Conservation (phyloP, 371 early-diverging fungal species). For the Dinochytrium kinnereticum region DNA sequence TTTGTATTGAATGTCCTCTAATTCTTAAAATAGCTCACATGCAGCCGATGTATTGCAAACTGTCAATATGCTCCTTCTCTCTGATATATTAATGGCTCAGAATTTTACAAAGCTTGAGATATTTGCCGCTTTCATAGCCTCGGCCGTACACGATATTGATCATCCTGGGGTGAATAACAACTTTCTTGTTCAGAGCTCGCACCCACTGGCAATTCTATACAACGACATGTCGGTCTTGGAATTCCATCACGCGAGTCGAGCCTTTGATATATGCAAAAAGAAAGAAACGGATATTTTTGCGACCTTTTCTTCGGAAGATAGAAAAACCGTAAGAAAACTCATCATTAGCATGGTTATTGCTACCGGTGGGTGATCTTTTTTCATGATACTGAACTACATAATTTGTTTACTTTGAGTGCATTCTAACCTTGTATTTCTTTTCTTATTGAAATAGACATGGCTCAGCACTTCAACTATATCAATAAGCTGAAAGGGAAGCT, state of each 20-base stretch:
- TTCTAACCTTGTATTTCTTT: not conserved
- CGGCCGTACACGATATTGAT: slow-evolving; percentile 60
- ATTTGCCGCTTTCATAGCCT: slow-evolving; percentile 52
- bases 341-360: slow-evolving; percentile 61
- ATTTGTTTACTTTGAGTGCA: not conserved
- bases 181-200: slow-evolving; percentile 53
- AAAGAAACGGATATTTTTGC: slow-evolving; percentile 51
- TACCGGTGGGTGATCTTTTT: slow-evolving; percentile 43
- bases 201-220: slow-evolving; percentile 58
- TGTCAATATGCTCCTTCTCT: slow-evolving; percentile 48
- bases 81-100: slow-evolving; percentile 42
- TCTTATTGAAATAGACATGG: slow-evolving; percentile 45
- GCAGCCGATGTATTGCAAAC: slow-evolving; percentile 63
- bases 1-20: not conserved
- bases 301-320: slow-evolving; percentile 46
- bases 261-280: slow-evolving; percentile 53
- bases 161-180: slow-evolving; percentile 64
- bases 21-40: slow-evolving; percentile 42
- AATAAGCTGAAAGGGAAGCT: slow-evolving; percentile 59
- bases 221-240: slow-evolving; percentile 62
- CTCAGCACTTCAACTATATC: slow-evolving; percentile 60
- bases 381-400: not conserved
- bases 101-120: slow-evolving; percentile 54
- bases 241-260: slow-evolving; percentile 56
- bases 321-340: slow-evolving; percentile 46